Percentiles rank a stretch among this genome's conserved stretches.
phyloP scores from a whole-genome alignment of 2,329 filamentous ascomycete genomes.

The Phyllosticta citrichinensis region DNA sequence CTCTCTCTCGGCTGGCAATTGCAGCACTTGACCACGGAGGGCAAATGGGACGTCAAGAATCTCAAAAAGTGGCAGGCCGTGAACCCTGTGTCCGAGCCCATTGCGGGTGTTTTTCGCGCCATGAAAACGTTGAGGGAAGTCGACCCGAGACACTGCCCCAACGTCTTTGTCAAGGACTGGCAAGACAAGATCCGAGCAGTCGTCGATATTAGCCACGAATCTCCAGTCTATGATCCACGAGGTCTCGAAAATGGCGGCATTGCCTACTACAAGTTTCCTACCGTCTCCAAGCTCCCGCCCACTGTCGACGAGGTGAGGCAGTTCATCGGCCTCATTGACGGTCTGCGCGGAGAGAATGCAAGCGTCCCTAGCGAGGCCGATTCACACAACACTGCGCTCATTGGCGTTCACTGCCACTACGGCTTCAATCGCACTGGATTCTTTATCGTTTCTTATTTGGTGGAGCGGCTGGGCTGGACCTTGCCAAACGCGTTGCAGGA shows the following conservation, averaged over 20 bases:
- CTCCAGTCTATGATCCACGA: slow-evolving; percentile 74
- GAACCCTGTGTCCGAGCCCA: slow-evolving; percentile 64
- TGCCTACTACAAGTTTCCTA: slow-evolving; percentile 68
- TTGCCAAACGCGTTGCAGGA: slow-evolving; percentile 69
- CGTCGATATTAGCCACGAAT: slow-evolving; percentile 84
- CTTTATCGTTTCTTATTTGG: slow-evolving; percentile 81
- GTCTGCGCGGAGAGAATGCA: slow-evolving; percentile 19
- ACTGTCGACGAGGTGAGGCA: slow-evolving; percentile 48
- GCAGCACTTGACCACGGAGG: slow-evolving; percentile 74
- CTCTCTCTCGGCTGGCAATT: slow-evolving; percentile 85
- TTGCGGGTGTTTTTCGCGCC: slow-evolving; percentile 71
- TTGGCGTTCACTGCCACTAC: slow-evolving; percentile 91
- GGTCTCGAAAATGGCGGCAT: slow-evolving; percentile 36
- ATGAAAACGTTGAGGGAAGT: slow-evolving; percentile 91
- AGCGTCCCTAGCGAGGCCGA: slow-evolving; percentile 18
- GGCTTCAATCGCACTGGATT: slow-evolving; percentile 93
- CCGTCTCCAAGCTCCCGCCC: slow-evolving; percentile 83
- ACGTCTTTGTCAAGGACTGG: slow-evolving; percentile 60
- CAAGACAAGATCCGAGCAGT: slow-evolving; percentile 59
- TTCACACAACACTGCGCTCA: slow-evolving; percentile 35
- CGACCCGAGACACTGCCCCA: slow-evolving; percentile 71
- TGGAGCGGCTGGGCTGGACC: slow-evolving; percentile 63
- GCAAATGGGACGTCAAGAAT: slow-evolving; percentile 98
- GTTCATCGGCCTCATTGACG: slow-evolving; percentile 50
- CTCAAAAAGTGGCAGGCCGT: slow-evolving; percentile 82